Evolutionary conservation across 768 basidiomycete genomes (phyloP).

Genomic region (Pleurotus pulmonarius): DNA sequence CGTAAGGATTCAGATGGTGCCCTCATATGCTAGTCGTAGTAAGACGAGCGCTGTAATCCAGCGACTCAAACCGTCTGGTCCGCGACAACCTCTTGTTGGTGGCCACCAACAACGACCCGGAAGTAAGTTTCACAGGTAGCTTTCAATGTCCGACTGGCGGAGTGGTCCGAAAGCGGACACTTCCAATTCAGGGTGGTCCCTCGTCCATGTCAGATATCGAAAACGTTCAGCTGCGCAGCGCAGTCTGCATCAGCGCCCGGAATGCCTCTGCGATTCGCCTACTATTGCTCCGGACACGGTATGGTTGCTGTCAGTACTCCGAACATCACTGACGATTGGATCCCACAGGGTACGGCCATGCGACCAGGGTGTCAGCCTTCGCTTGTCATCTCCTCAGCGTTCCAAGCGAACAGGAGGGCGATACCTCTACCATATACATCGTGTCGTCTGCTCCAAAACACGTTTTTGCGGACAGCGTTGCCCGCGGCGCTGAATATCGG

Average conservation of each 20-base stretch:
- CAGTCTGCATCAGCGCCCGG: neutral
- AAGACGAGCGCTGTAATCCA: conserved; percentile 66
- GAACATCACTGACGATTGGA: neutral
- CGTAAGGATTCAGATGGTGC: neutral
- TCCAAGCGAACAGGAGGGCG: conserved; percentile 14
- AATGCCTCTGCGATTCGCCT: conserved; percentile 41
- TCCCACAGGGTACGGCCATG: conserved; percentile 71
- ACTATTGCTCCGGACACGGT: conserved; percentile 80
- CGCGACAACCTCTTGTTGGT: conserved; percentile 72
- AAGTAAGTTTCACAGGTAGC: no score
- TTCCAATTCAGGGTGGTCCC: no score
- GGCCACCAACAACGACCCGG: no score
- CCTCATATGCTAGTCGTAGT: conserved; percentile 54
- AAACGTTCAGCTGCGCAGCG: no score
- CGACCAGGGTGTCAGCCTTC: conserved; percentile 78
- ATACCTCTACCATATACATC: conserved; percentile 51
- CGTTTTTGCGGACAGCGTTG: conserved; percentile 65
- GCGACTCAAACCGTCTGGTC: conserved; percentile 58
- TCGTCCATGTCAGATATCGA: no score
- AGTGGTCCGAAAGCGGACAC: no score
- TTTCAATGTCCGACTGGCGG: no score
- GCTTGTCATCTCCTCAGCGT: conserved; percentile 54
- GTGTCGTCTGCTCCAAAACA: conserved; percentile 72
- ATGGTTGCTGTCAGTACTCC: conserved; percentile 14
- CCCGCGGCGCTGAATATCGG: conserved; percentile 61